Evolutionary conservation across 495 filamentous ascomycete species (phyloP).

Genomic region (Geoglossum glabrum): DNA sequence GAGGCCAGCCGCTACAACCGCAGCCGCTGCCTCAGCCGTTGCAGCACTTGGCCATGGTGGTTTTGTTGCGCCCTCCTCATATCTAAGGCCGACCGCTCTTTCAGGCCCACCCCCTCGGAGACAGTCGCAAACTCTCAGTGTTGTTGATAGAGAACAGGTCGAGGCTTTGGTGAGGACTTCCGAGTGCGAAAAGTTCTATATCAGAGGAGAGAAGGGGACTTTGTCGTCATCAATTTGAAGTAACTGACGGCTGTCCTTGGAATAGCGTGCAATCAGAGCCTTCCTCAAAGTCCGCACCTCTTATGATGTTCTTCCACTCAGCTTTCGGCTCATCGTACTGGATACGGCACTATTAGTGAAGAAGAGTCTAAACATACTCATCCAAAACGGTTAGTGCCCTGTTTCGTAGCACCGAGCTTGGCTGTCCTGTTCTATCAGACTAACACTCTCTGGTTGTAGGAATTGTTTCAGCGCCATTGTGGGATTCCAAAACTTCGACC

Average conservation of each 20-base stretch:
- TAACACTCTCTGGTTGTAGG: slow-evolving; percentile 31
- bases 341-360: slow-evolving; percentile 89
- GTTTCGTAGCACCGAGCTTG: slow-evolving; percentile 4
- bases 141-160: slow-evolving; percentile 76
- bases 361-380: slow-evolving; percentile 87
- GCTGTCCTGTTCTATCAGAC: slow-evolving; percentile 2
- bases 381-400: slow-evolving; percentile 67
- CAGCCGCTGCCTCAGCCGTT: not conserved
- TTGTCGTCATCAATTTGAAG: not conserved
- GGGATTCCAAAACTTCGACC: slow-evolving; percentile 85
- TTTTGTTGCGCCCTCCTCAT: slow-evolving; percentile 69
- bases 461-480: slow-evolving; percentile 93
- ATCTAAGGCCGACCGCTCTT: slow-evolving; percentile 44
- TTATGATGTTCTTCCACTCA: slow-evolving; percentile 96
- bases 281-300: slow-evolving; percentile 93
- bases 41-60: slow-evolving; percentile 24
- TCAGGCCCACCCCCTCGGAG: slow-evolving; percentile 25
- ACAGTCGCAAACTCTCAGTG: slow-evolving; percentile 36
- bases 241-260: slow-evolving; percentile 10
- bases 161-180: slow-evolving; percentile 62
- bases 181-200: not conserved
- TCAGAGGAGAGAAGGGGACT: not conserved
- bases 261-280: slow-evolving; percentile 70
- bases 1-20: not conserved
- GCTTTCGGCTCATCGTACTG: slow-evolving; percentile 87